These are phyloP conservation scores for Eremothecium coryli DNA, from an alignment of 1,139 yeast genomes.

Conservation along the genomic window DNA sequence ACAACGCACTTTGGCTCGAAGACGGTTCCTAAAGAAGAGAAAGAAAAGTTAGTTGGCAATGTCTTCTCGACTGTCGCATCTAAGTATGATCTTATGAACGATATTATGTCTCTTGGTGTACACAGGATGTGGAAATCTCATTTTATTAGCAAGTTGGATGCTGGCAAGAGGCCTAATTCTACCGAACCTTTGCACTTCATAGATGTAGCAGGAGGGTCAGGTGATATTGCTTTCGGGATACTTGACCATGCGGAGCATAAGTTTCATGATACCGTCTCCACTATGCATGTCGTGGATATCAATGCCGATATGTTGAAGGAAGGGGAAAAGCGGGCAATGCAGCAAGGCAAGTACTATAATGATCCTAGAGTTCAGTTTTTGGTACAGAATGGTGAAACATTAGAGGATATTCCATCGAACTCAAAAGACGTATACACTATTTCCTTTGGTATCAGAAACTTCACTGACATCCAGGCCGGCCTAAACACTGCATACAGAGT, in stretches of 20 bases:
- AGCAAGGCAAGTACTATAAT: constrained; percentile 41
- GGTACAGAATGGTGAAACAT: constrained; percentile 87
- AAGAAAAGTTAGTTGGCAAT: constrained; percentile 77
- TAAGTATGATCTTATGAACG: constrained; percentile 93
- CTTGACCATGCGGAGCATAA: constrained; percentile 79
- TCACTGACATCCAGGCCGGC: constrained; percentile 90
- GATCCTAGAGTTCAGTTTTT: constrained; percentile 63
- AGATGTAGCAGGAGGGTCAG: constrained; percentile 99
- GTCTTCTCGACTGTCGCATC: constrained; percentile 94
- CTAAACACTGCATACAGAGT: constrained; percentile 89
- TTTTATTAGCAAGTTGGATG: constrained; percentile 78
- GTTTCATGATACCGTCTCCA: constrained; percentile 64
- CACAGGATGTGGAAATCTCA: constrained; percentile 94
- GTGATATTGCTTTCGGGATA: constrained; percentile 94
- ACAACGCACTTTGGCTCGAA: constrained; percentile 92
- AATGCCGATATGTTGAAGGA: constrained; percentile 93
- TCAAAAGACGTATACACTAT: constrained; percentile 94
- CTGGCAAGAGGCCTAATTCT: constrained; percentile 88
- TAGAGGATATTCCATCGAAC: constrained; percentile 74
- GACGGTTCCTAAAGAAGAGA: constrained; percentile 70
- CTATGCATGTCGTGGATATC: constrained; percentile 90
- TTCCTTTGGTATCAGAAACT: constrained; percentile 95
- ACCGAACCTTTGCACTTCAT: constrained; percentile 69
- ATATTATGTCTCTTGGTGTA: constrained; percentile 92
- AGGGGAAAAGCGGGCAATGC: constrained; percentile 65